phyloP scores from a whole-genome alignment of 1,284 basidiomycete species.

The Ceratobasidium sp. region DNA sequence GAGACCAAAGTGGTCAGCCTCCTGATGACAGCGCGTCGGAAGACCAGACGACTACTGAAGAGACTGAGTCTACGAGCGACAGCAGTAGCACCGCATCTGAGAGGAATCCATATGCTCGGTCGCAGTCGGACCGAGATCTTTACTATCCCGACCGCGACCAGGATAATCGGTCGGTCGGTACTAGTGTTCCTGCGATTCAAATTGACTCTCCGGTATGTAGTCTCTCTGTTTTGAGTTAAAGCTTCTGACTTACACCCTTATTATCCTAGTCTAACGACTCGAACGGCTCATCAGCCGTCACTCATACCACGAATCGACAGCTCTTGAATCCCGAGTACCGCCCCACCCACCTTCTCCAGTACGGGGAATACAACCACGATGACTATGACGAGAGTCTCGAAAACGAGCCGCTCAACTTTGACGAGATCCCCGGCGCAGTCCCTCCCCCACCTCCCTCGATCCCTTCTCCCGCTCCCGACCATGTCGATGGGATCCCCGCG shows the following conservation, averaged over 20 bases:
- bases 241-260: slow-evolving; percentile 8
- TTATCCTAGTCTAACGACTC: slow-evolving; percentile 36
- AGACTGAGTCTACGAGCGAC: slow-evolving; percentile 14
- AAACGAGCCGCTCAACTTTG: slow-evolving; percentile 36
- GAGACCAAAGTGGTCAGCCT: slow-evolving; percentile 21
- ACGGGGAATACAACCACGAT: slow-evolving; percentile 6
- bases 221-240: background rate
- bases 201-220: slow-evolving; percentile 39
- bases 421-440: slow-evolving; percentile 16
- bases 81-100: slow-evolving; percentile 8
- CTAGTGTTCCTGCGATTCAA: slow-evolving; percentile 19
- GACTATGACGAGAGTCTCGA: slow-evolving; percentile 33
- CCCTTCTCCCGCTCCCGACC: slow-evolving; percentile 18
- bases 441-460: background rate
- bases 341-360: background rate
- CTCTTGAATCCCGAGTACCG: slow-evolving; percentile 18
- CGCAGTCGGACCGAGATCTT: slow-evolving; percentile 12
- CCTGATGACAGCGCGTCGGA: slow-evolving; percentile 9
- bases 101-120: background rate
- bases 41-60: slow-evolving; percentile 12
- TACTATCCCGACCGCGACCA: slow-evolving; percentile 35
- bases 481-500: slow-evolving; percentile 2
- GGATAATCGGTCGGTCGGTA: slow-evolving; percentile 23
- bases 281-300: slow-evolving; percentile 16
- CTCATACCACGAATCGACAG: background rate